A percentile compares a stretch with the other conserved stretches of the same genome.
Conservation (phyloP, 1,284 basidiomycete species). For the Termitomyces sp. region DNA sequence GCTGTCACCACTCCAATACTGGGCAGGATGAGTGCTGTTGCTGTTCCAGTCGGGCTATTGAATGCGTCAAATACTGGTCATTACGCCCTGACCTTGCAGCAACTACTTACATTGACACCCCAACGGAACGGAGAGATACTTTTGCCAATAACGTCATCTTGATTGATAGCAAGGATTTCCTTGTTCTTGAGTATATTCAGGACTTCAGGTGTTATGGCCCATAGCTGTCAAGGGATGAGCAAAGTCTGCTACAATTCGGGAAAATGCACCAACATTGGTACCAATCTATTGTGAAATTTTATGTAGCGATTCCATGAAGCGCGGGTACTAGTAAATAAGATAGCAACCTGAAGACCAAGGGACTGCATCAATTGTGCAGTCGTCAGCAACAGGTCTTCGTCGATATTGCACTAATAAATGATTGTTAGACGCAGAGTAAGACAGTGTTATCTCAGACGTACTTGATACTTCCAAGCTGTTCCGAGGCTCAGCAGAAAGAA, state of each 20-base stretch:
- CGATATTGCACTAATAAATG: conserved; percentile 40
- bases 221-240: conserved; percentile 18
- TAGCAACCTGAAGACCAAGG: conserved; percentile 33
- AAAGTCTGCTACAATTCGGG: background rate
- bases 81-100: background rate
- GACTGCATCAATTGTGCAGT: conserved; percentile 38
- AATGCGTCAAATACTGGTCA: background rate
- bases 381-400: conserved; percentile 37
- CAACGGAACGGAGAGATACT: conserved; percentile 40
- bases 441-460: background rate
- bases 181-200: conserved; percentile 25
- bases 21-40: conserved; percentile 41
- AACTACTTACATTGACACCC: conserved; percentile 41
- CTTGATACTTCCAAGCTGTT: conserved; percentile 13
- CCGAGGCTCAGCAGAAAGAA: background rate
- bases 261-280: conserved; percentile 22
- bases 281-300: conserved; percentile 20
- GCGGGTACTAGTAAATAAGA: background rate
- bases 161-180: conserved; percentile 35
- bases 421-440: background rate
- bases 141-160: conserved; percentile 31
- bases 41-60: conserved; percentile 23
- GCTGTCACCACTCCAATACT: conserved; percentile 47
- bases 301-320: conserved; percentile 3
- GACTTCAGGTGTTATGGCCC: conserved; percentile 29